Base-by-base conservation (phyloP, 371 early-diverging fungal species). In the Dichotomocladium elegans region DNA sequence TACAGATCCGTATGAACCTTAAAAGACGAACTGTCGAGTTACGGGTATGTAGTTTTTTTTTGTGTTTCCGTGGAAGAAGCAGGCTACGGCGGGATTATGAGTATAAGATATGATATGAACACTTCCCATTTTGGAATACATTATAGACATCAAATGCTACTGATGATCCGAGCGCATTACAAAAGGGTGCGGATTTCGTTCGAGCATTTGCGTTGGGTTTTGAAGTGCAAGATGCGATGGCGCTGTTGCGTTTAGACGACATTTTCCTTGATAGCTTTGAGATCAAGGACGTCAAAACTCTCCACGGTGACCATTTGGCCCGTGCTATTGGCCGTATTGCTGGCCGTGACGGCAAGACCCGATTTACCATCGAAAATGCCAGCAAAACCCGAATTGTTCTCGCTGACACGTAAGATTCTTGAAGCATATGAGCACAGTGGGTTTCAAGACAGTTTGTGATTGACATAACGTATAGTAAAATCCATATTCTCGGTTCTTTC, bases 311-410 rank as follows among this genome's bases (percentile, higher is more conserved):
- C 61, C 96, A 99, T 74, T 74, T 99, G 66, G 89, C 96, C 22
- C 88, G 99, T 58, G 99, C 99, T 58, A 76, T 99, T 65, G 99
- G 99, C 61, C 93, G 99, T 70, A 92, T 99, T 64, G 98, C 99
- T 33, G 99, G 99, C 51, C 92, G 94, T 74, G 93, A 98, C 61
- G 99, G 99, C 46, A 97, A 96, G 73, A 98, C 97, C 14, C 94
- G 94, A 68, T 93, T 88, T 55, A 92, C 97, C 12, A 99, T 99
- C 53, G 77, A 76, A 57, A 76, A 99, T 66, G 90, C 98, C 26
- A 90, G 94, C 50, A 92, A 94, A 67, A 98, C 99, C 9, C 86
- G 99, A 55, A 92, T 99, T 49, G 95, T 99, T 15, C 82, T 99
- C 57, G 98, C 98, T 3, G 99, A 99, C 75, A 87, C 95, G 87